Conservation (phyloP, 495 filamentous ascomycete species). For the Thermothielavioides terrestris region DNA sequence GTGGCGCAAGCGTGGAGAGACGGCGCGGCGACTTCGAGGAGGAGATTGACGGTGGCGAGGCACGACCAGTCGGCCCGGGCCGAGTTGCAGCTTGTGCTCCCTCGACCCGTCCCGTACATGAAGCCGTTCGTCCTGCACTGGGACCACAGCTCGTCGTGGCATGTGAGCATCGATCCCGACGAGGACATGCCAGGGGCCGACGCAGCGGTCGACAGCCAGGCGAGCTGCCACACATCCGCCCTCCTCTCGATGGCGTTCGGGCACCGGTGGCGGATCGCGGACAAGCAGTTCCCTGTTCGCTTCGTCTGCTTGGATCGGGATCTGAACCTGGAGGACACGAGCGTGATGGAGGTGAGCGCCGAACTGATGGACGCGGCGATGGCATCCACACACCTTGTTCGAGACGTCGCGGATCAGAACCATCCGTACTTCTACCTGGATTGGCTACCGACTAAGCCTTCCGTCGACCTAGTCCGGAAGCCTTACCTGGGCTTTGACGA, state of each 20-base stretch:
- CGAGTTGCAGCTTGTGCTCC: slow-evolving; percentile 41
- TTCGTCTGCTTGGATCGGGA: slow-evolving; percentile 15
- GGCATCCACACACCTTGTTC: slow-evolving; percentile 23
- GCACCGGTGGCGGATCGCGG: slow-evolving; percentile 25
- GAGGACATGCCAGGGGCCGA: slow-evolving; percentile 4
- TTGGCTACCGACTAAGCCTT: slow-evolving; percentile 32
- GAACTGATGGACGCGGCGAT: slow-evolving; percentile 9
- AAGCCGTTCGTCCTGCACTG: slow-evolving; percentile 41
- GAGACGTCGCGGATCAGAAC: slow-evolving; percentile 16
- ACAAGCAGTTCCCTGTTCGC: slow-evolving; percentile 36
- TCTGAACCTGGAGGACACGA: slow-evolving; percentile 12
- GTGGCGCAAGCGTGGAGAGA: slow-evolving; percentile 48
- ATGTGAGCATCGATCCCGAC: slow-evolving; percentile 28
- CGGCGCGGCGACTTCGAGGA: slow-evolving; percentile 19
- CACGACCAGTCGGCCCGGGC: slow-evolving; percentile 23
- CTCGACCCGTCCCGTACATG: slow-evolving; percentile 34
- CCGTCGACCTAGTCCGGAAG: slow-evolving; percentile 16
- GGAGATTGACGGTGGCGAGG: slow-evolving; percentile 24
- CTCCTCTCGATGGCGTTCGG: slow-evolving; percentile 45
- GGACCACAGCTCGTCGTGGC: slow-evolving; percentile 37
- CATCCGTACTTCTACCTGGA: slow-evolving; percentile 26
- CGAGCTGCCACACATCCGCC: slow-evolving; percentile 36
- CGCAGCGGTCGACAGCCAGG: slow-evolving; percentile 17
- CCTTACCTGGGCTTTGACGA: slow-evolving; percentile 18
- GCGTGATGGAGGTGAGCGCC: slow-evolving; percentile 1